phyloP scores from a whole-genome alignment of 805 yeast species.

The Candida ortonii region DNA sequence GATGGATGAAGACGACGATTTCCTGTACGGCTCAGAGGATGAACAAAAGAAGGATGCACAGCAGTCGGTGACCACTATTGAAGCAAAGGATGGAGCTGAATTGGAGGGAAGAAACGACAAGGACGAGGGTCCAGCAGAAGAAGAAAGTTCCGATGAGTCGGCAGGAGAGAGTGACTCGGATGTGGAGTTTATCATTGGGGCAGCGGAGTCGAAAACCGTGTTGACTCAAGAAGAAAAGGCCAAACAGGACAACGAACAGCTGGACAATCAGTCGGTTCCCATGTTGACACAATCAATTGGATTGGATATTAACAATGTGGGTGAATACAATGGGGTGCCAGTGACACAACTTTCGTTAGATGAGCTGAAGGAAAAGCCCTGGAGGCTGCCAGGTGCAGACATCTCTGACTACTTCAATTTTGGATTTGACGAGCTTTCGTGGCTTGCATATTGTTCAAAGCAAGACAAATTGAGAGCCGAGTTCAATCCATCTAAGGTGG shows the following conservation, averaged over 20 bases:
- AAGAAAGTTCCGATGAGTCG: constrained; percentile 34
- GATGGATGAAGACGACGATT: constrained; percentile 67
- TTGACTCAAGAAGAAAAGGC: constrained; percentile 14
- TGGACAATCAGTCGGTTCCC: constrained; percentile 30
- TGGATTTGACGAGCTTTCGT: constrained; percentile 94
- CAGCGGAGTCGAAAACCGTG: constrained; percentile 28
- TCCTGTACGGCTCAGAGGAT: constrained; percentile 57
- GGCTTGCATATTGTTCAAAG: constrained; percentile 89
- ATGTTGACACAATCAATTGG: constrained; percentile 37
- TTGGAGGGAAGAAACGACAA: constrained; percentile 26
- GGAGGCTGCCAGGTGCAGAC: constrained; percentile 98
- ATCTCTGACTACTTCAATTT: constrained; percentile 91
- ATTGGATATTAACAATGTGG: constrained; percentile 70
- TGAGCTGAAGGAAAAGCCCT: constrained; percentile 88
- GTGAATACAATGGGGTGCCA: constrained; percentile 75
- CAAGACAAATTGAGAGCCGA: constrained; percentile 80
- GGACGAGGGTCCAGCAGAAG: constrained; percentile 21
- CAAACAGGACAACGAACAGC: constrained; percentile 19
- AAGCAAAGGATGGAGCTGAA: constrained; percentile 23
- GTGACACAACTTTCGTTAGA: constrained; percentile 78
- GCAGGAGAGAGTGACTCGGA: constrained; percentile 50
- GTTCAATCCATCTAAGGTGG: constrained; percentile 76
- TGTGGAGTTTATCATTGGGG: constrained; percentile 78
- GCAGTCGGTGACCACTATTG: constrained; percentile 19
- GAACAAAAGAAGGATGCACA: constrained; percentile 23